A percentile compares a stretch with the other conserved stretches of the same genome.
These are phyloP conservation scores for Ensete ventricosum DNA, from an alignment of 176 grass and related monocot genomes.

Conservation along the genomic window DNA sequence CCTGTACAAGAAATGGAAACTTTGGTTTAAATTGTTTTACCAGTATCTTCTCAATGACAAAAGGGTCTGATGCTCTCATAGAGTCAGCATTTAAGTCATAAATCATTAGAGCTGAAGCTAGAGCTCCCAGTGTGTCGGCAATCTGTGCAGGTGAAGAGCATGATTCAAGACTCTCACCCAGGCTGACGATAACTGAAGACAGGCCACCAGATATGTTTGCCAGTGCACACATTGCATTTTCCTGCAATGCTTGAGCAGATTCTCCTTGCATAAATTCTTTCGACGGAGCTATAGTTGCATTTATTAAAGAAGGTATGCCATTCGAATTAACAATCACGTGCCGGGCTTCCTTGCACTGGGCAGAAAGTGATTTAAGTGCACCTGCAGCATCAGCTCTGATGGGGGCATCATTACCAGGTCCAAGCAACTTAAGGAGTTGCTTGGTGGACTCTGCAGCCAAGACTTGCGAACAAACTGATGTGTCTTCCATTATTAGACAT, in stretches of 20 bases:
- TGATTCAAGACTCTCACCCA: constrained; percentile 96
- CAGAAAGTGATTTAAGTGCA: constrained; percentile 84
- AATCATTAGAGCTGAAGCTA: constrained; percentile 98
- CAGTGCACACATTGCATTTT: constrained; percentile 99
- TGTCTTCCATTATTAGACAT: constrained; percentile 84
- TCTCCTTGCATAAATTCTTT: constrained; percentile 99
- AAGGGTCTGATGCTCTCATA: constrained; percentile 65
- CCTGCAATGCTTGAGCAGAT: constrained; percentile 95
- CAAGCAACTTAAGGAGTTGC: constrained; percentile 90
- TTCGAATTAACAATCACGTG: constrained; percentile 91
- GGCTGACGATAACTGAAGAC: constrained; percentile 95
- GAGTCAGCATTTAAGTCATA: constrained; percentile 92
- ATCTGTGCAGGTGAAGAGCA: constrained; percentile 91
- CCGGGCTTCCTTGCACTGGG: constrained; percentile 90
- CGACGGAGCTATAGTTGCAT: constrained; percentile 98
- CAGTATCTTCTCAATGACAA: constrained; percentile 76
- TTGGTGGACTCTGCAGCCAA: constrained; percentile 78
- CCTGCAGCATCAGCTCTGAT: constrained; percentile 95
- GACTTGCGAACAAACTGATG: constrained; percentile 78
- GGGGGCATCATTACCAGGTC: constrained; percentile 72
- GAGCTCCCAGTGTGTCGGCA: constrained; percentile 95
- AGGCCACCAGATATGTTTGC: constrained; percentile 99
- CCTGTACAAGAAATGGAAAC: constrained; percentile 75
- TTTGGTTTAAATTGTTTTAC: constrained; percentile 93
- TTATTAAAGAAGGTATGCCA: constrained; percentile 98